Evolutionary conservation across 2,329 filamentous ascomycete genomes (phyloP).

Genomic region (Plectosphaerella plurivora): DNA sequence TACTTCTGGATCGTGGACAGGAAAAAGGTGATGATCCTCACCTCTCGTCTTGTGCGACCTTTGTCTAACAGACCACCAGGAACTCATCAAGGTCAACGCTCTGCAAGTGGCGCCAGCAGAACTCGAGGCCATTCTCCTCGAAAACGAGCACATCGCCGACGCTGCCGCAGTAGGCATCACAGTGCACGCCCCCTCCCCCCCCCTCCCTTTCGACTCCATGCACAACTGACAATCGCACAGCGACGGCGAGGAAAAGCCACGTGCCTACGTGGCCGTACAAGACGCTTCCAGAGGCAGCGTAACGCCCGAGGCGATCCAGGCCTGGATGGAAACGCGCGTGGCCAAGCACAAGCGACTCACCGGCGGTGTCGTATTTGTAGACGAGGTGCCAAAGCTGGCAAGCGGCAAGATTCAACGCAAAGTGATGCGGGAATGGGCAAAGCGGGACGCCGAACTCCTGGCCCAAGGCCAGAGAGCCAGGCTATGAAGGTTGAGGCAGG

Average conservation of each 20-base stretch:
- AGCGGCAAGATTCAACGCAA: constrained; percentile 56
- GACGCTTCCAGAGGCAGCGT: constrained; percentile 38
- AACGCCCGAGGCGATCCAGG: constrained; percentile 47
- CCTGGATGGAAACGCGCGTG: constrained; percentile 39
- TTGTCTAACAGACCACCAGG: constrained; percentile 24
- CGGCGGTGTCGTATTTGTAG: constrained; percentile 49
- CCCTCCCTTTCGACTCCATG: neutral
- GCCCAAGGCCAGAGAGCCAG: neutral
- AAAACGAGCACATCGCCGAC: constrained; percentile 47
- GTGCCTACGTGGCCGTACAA: constrained; percentile 47
- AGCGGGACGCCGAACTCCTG: constrained; percentile 38
- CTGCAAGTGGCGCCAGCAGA: constrained; percentile 58
- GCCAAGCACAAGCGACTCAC: constrained; percentile 47
- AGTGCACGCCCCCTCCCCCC: constrained; percentile 22
- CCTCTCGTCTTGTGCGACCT: neutral
- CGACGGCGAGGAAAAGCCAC: constrained; percentile 44
- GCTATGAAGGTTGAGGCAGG: constrained; percentile 1
- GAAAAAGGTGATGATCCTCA: constrained; percentile 34
- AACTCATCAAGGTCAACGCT: constrained; percentile 56
- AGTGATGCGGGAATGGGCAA: constrained; percentile 52
- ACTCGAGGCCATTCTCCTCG: constrained; percentile 45
- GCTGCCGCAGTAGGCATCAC: constrained; percentile 50
- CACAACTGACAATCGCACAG: constrained; percentile 14
- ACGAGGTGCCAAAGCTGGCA: constrained; percentile 51
- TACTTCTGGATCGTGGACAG: constrained; percentile 42